Conservation (phyloP, 208 protist species). For the Angomonas ambiguus region DNA sequence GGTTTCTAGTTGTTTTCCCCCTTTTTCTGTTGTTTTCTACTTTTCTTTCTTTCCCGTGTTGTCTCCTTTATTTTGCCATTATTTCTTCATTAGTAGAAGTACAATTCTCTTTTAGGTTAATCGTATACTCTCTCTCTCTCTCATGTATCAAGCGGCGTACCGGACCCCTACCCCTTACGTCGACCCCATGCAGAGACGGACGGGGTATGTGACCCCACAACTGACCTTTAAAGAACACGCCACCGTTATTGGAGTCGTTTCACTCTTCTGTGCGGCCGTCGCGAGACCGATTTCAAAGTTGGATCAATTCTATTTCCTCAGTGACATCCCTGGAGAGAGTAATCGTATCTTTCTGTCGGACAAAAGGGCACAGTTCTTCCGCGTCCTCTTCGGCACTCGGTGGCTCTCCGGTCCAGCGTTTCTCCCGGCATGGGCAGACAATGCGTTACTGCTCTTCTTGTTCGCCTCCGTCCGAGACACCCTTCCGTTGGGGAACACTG, state of each 20-base stretch:
- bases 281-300: constrained; percentile 48
- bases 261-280: constrained; percentile 27
- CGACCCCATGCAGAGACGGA: constrained; percentile 46
- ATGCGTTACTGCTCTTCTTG: constrained; percentile 34
- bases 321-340: constrained; percentile 70
- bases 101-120: constrained; percentile 11
- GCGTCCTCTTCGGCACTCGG: constrained; percentile 48
- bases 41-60: not conserved
- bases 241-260: constrained; percentile 37
- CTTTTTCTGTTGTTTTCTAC: not conserved
- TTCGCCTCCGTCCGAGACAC: constrained; percentile 34
- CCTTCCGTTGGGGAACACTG: constrained; percentile 9
- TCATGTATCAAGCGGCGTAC: constrained; percentile 13
- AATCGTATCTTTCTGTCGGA: constrained; percentile 68
- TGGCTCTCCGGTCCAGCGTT: constrained; percentile 66
- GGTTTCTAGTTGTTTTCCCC: not conserved
- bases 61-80: constrained; percentile 13
- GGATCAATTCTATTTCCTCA: constrained; percentile 73
- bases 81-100: constrained; percentile 8
- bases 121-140: constrained; percentile 1
- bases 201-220: constrained; percentile 65
- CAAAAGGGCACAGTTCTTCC: constrained; percentile 75
- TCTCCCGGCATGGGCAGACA: constrained; percentile 24
- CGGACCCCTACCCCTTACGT: constrained; percentile 36
- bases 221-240: constrained; percentile 44